phyloP scores from a whole-genome alignment of 345 rosid species.

The Populus deltoides region DNA sequence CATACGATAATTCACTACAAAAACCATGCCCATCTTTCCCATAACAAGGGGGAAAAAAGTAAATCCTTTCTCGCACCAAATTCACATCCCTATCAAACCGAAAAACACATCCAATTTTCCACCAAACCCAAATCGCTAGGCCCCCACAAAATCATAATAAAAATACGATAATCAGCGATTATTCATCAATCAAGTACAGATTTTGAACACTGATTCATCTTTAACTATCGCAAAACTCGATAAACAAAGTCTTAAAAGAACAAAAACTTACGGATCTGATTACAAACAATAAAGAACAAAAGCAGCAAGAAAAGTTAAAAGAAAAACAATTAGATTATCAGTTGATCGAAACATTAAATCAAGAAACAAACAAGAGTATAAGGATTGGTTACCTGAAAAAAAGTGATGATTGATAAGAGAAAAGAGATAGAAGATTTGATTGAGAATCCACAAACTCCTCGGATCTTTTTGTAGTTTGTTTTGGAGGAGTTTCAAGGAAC shows the following conservation, averaged over 20 bases:
- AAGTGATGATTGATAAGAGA: not conserved
- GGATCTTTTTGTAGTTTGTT: not conserved
- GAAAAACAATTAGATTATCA: not conserved
- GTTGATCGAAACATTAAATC: not conserved
- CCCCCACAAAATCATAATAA: not conserved
- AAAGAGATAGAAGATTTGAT: not conserved
- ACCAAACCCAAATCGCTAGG: not conserved
- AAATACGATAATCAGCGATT: not conserved
- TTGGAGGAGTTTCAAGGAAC: slow-evolving; percentile 6
- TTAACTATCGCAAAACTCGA: not conserved
- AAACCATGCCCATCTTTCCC: not conserved
- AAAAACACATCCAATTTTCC: not conserved
- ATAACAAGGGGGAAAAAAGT: not conserved
- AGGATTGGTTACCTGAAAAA: not conserved
- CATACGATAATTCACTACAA: not conserved
- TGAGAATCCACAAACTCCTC: slow-evolving; percentile 2
- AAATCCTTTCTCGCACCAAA: not conserved
- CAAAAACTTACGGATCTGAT: not conserved
- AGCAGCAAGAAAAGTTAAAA: not conserved
- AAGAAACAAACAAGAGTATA: not conserved
- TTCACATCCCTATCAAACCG: not conserved
- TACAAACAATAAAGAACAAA: not conserved
- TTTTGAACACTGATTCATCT: not conserved
- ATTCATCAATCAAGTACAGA: not conserved
- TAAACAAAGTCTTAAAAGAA: not conserved